Percentiles rank a stretch among this genome's conserved stretches.
Evolutionary conservation across 441 rosid genomes (phyloP).

Genomic region (Capsella rubella): DNA sequence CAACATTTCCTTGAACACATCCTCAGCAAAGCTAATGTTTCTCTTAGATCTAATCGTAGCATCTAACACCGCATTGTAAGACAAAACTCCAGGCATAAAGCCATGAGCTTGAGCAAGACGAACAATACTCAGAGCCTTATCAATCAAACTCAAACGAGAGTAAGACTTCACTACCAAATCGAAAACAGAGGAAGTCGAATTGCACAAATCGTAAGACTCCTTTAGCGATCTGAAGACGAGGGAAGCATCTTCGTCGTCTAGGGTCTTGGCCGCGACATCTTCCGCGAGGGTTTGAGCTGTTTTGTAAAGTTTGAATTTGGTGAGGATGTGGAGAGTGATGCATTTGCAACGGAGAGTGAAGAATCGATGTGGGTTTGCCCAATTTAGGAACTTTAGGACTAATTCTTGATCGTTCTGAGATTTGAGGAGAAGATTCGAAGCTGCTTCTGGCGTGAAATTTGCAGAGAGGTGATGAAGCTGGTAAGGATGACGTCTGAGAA

Average conservation of each 20-base stretch:
- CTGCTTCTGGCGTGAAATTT: slow-evolving; percentile 73
- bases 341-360: slow-evolving; percentile 74
- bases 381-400: slow-evolving; percentile 62
- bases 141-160: slow-evolving; percentile 62
- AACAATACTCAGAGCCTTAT: slow-evolving; percentile 67
- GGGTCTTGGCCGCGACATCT: slow-evolving; percentile 56
- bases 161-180: slow-evolving; percentile 87
- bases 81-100: slow-evolving; percentile 87
- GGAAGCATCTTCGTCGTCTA: slow-evolving; percentile 47
- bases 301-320: slow-evolving; percentile 82
- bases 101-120: slow-evolving; percentile 67
- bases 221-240: slow-evolving; percentile 64
- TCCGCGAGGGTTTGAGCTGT: slow-evolving; percentile 74
- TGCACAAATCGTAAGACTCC: slow-evolving; percentile 63
- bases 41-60: slow-evolving; percentile 64
- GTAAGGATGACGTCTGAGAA: slow-evolving; percentile 72
- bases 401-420: slow-evolving; percentile 62
- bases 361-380: slow-evolving; percentile 73
- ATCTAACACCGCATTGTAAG: slow-evolving; percentile 85
- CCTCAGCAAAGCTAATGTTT: slow-evolving; percentile 59
- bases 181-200: slow-evolving; percentile 83
- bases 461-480: slow-evolving; percentile 60
- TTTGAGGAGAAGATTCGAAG: slow-evolving; percentile 65
- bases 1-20: slow-evolving; percentile 65
- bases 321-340: slow-evolving; percentile 77